Conservation (phyloP, 116 monocot species). For the Cymodocea nodosa region DNA sequence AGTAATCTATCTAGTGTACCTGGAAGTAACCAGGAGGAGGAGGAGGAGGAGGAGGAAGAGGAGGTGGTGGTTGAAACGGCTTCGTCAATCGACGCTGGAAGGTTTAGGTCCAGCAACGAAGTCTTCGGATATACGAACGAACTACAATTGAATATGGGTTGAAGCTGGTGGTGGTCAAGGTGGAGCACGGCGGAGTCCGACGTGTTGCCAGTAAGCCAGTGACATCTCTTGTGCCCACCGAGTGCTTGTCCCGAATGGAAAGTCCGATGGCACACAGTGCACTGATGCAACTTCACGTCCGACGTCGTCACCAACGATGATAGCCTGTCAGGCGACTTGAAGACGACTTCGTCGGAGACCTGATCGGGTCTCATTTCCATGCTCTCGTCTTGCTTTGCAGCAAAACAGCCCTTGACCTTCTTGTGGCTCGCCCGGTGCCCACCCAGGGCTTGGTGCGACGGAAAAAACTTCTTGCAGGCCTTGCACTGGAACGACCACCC, state of each 20-base stretch:
- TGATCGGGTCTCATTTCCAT: not conserved
- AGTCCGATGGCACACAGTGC: conserved; percentile 59
- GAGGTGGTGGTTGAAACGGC: no score
- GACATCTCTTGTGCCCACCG: conserved; percentile 87
- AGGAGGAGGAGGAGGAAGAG: no score
- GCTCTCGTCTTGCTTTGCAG: conserved; percentile 26
- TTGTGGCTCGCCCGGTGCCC: conserved; percentile 93
- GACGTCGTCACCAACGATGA: conserved; percentile 17
- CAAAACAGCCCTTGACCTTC: conserved; percentile 91
- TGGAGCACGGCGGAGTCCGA: not conserved
- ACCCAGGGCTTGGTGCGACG: conserved; percentile 88
- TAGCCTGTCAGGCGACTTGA: no score
- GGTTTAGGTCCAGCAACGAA: no score
- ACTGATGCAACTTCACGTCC: conserved; percentile 62
- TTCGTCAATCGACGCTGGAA: no score
- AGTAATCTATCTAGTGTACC: no score
- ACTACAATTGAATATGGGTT: no score
- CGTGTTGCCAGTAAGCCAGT: conserved; percentile 43
- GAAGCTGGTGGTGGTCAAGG: not conserved
- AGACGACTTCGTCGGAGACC: no score
- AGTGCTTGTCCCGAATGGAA: conserved; percentile 79
- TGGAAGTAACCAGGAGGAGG: no score
- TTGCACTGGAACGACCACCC: conserved; percentile 62
- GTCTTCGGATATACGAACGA: no score
- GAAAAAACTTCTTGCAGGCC: conserved; percentile 77